These are phyloP conservation scores for Cryptococcus jaspeensis DNA, from an alignment of 1,284 basidiomycete species.

Conservation along the genomic window DNA sequence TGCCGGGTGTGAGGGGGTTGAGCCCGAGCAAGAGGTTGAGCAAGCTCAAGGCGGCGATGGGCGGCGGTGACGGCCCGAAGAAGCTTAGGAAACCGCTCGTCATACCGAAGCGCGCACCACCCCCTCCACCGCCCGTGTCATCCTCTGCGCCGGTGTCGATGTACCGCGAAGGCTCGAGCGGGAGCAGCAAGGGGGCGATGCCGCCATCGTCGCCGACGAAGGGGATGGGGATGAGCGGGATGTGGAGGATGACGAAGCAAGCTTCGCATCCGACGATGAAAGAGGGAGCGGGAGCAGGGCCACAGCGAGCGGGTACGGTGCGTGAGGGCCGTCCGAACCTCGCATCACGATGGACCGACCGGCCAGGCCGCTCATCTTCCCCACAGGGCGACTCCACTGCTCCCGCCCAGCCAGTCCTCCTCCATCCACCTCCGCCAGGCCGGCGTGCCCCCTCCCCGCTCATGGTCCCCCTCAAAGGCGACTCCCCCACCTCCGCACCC, in stretches of 20 bases:
- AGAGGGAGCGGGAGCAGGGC: not conserved
- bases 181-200: not conserved
- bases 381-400: not conserved
- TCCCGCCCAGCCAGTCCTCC: conserved; percentile 1
- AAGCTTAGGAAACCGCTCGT: conserved; percentile 27
- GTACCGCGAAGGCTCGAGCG: not conserved
- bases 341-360: conserved; percentile 1
- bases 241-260: conserved; percentile 2
- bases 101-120: conserved; percentile 32
- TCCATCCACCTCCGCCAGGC: not conserved
- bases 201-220: conserved; percentile 8
- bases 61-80: conserved; percentile 10
- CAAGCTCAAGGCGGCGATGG: conserved; percentile 19
- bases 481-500: not conserved
- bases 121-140: conserved; percentile 17
- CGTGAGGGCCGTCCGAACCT: not conserved
- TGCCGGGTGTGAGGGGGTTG: not conserved
- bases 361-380: not conserved
- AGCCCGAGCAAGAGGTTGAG: conserved; percentile 29
- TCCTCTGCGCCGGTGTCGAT: conserved; percentile 6
- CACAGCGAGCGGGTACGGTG: conserved; percentile 5
- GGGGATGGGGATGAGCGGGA: not conserved
- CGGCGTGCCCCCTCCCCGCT: conserved; percentile 9
- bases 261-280: not conserved
- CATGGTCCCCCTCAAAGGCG: conserved; percentile 30